Conservation (phyloP, 2,329 filamentous ascomycete species). For the Coleophoma eucalyptorum region DNA sequence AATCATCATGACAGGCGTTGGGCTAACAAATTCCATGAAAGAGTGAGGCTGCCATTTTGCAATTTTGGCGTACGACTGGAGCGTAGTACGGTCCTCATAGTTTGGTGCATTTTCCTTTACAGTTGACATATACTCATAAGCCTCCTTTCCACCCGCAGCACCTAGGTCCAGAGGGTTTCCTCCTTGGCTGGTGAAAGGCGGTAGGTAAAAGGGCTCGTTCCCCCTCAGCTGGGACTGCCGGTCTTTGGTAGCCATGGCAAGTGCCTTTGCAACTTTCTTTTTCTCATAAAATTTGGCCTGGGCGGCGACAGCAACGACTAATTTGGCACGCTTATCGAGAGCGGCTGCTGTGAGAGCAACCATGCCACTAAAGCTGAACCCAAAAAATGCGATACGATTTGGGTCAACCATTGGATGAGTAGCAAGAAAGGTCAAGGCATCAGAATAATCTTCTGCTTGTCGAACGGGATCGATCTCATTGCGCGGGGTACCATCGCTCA, state of each 20-base stretch:
- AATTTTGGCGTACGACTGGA: constrained; percentile 5
- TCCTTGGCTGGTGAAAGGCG: constrained; percentile 30
- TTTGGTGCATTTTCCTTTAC: not conserved
- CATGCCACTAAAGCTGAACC: constrained; percentile 30
- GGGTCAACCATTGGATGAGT: constrained; percentile 25
- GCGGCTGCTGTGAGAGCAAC: constrained; percentile 33
- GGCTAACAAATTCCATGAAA: not conserved
- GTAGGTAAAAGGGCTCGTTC: constrained; percentile 33
- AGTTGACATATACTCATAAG: not conserved
- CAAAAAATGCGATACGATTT: constrained; percentile 31
- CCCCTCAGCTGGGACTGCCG: constrained; percentile 34
- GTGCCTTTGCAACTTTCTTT: constrained; percentile 10
- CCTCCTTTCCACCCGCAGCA: not conserved
- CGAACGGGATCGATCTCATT: constrained; percentile 26
- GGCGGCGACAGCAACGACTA: constrained; percentile 24
- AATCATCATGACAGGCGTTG: constrained; percentile 7
- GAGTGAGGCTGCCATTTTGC: constrained; percentile 3
- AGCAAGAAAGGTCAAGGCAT: constrained; percentile 32
- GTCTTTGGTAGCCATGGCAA: constrained; percentile 30
- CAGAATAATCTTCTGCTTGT: constrained; percentile 30
- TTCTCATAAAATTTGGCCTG: constrained; percentile 2
- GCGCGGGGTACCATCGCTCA: constrained; percentile 26
- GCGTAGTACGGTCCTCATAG: not conserved
- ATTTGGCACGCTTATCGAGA: constrained; percentile 32
- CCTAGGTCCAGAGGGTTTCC: not conserved